phyloP scores from a whole-genome alignment of 345 rosid species.

The Eucalyptus marginata region DNA sequence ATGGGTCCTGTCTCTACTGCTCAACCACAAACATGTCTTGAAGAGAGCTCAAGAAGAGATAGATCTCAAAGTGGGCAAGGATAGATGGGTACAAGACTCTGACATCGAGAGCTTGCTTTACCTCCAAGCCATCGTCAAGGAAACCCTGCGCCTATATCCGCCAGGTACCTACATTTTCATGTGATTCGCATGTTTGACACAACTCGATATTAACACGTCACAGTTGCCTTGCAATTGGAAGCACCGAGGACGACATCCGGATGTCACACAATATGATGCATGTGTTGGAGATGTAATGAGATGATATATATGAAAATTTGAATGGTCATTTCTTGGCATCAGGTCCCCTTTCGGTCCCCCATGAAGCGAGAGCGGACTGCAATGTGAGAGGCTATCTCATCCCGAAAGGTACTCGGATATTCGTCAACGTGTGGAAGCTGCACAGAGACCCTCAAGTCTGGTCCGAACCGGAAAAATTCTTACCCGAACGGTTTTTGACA shows the following conservation, averaged over 20 bases:
- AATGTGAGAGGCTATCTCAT: constrained; percentile 4
- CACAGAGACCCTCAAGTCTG: constrained; percentile 25
- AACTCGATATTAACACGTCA: not conserved
- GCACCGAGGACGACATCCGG: not conserved
- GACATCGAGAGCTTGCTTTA: constrained; percentile 30
- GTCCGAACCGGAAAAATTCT: constrained; percentile 8
- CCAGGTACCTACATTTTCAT: constrained; percentile 5
- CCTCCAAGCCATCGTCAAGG: constrained; percentile 51
- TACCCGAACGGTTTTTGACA: constrained; percentile 12
- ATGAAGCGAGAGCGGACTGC: constrained; percentile 22
- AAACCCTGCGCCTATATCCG: constrained; percentile 38
- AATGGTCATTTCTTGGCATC: not conserved
- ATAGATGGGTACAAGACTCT: constrained; percentile 40
- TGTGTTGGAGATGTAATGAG: not conserved
- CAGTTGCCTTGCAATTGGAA: not conserved
- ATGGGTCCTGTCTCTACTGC: not conserved
- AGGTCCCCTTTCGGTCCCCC: constrained; percentile 16
- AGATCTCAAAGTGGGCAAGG: constrained; percentile 24
- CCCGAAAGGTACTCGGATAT: constrained; percentile 12
- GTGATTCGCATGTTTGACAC: not conserved
- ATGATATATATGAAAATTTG: not conserved
- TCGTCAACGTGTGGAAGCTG: constrained; percentile 21
- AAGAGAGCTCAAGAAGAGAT: constrained; percentile 44
- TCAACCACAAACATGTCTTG: not conserved
- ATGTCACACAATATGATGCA: not conserved